phyloP scores from a whole-genome alignment of 2,329 filamentous ascomycete genomes.

The Calonectria ilicicola region DNA sequence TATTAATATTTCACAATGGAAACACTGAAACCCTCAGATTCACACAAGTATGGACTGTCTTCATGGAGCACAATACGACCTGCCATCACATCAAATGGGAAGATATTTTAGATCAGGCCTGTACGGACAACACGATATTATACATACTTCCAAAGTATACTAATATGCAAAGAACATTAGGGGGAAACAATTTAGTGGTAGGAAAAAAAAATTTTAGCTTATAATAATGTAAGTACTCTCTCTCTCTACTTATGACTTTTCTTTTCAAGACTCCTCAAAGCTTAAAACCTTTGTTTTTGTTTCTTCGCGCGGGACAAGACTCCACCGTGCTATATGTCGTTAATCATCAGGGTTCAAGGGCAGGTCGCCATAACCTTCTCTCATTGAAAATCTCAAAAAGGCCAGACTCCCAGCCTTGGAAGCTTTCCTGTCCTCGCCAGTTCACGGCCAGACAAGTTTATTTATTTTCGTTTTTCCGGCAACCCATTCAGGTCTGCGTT shows the following conservation, averaged over 20 bases:
- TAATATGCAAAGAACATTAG: background rate
- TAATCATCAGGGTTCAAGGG: background rate
- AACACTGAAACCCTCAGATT: background rate
- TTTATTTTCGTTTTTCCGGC: background rate
- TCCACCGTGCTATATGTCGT: background rate
- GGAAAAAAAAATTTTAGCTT: background rate
- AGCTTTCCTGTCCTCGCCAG: background rate
- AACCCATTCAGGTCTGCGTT: background rate
- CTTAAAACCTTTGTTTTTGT: background rate
- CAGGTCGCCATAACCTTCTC: background rate
- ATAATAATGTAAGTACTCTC: background rate
- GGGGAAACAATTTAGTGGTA: no score
- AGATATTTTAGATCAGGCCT: background rate
- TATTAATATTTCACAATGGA: no score
- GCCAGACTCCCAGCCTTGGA: background rate
- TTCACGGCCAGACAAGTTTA: background rate
- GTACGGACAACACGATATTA: background rate
- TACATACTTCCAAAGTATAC: background rate
- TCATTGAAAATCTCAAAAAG: background rate
- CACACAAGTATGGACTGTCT: background rate
- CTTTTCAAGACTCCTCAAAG: background rate
- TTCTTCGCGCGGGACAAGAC: background rate
- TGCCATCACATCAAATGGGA: background rate
- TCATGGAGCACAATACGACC: background rate
- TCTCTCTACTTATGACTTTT: background rate